A percentile compares a stretch with the other conserved stretches of the same genome.
Conservation (phyloP, 2,329 filamentous ascomycete species). For the Fusarium marasasianum region DNA sequence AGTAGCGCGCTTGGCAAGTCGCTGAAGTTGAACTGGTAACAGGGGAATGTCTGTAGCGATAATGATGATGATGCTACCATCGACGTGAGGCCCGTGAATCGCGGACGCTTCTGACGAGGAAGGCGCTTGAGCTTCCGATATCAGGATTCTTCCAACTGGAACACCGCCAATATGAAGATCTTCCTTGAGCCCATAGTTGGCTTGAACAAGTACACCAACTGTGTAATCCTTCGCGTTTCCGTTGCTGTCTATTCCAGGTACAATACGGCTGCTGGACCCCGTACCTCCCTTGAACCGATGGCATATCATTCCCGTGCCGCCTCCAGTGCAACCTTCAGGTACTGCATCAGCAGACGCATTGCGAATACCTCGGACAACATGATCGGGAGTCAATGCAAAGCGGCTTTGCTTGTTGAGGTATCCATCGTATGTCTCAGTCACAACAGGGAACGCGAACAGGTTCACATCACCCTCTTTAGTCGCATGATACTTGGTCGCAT, state of each 20-base stretch:
- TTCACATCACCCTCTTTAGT: slow-evolving; percentile 56
- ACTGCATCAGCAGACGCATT: slow-evolving; percentile 61
- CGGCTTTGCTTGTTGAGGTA: slow-evolving; percentile 66
- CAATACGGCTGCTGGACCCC: slow-evolving; percentile 66
- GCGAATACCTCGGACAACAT: slow-evolving; percentile 64
- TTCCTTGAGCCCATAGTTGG: slow-evolving; percentile 69
- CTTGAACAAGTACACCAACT: slow-evolving; percentile 70
- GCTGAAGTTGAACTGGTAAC: slow-evolving; percentile 47
- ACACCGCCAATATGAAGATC: slow-evolving; percentile 69
- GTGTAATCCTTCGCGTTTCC: slow-evolving; percentile 58
- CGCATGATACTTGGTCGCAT: slow-evolving; percentile 58
- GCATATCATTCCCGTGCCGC: slow-evolving; percentile 75
- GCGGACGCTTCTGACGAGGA: slow-evolving; percentile 44
- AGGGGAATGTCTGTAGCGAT: slow-evolving; percentile 47
- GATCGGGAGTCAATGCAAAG: slow-evolving; percentile 63
- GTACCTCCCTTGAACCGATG: slow-evolving; percentile 75
- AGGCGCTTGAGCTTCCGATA: not conserved
- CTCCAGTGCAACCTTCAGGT: slow-evolving; percentile 70
- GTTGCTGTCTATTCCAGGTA: slow-evolving; percentile 54
- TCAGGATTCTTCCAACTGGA: slow-evolving; percentile 67
- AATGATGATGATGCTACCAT: slow-evolving; percentile 50
- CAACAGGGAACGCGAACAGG: slow-evolving; percentile 65
- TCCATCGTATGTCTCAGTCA: slow-evolving; percentile 72
- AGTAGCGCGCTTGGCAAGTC: slow-evolving; percentile 68
- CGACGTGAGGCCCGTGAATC: slow-evolving; percentile 43